Evolutionary conservation across 495 filamentous ascomycete genomes (phyloP).

Genomic region (Xylaria cubensis): DNA sequence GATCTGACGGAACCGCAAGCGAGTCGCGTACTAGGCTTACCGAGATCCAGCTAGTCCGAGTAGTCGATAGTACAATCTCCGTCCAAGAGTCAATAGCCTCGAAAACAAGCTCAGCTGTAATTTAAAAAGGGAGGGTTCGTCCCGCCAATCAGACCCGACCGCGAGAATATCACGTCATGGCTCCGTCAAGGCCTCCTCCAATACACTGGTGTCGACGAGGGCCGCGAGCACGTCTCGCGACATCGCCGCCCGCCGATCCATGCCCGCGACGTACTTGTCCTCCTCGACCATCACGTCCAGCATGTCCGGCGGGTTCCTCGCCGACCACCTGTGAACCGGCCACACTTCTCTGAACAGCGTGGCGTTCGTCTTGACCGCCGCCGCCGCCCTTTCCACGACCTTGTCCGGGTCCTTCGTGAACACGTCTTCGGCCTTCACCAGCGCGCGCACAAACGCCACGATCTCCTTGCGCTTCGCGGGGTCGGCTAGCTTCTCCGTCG

Average conservation of each 20-base stretch:
- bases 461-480: slow-evolving; percentile 44
- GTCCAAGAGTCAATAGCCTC: background rate
- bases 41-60: background rate
- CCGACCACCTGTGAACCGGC: slow-evolving; percentile 50
- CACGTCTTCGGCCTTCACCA: slow-evolving; percentile 45
- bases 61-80: background rate
- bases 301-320: slow-evolving; percentile 42
- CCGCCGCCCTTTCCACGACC: slow-evolving; percentile 41
- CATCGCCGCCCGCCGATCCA: slow-evolving; percentile 36
- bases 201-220: slow-evolving; percentile 42
- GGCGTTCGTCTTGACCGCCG: slow-evolving; percentile 38
- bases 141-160: slow-evolving; percentile 10
- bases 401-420: slow-evolving; percentile 43
- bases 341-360: slow-evolving; percentile 48
- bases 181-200: slow-evolving; percentile 23
- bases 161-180: background rate
- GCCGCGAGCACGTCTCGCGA: slow-evolving; percentile 42
- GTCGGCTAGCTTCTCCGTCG: slow-evolving; percentile 41
- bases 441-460: slow-evolving; percentile 46
- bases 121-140: background rate
- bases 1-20: background rate
- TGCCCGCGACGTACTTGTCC: slow-evolving; percentile 47
- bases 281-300: slow-evolving; percentile 45
- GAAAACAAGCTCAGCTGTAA: slow-evolving; percentile 19
- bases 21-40: background rate